Evolutionary conservation across 2,329 filamentous ascomycete species (phyloP), one percentile per base, ranked within the genome.

Genomic region (Aspergillus novoparasiticus): DNA sequence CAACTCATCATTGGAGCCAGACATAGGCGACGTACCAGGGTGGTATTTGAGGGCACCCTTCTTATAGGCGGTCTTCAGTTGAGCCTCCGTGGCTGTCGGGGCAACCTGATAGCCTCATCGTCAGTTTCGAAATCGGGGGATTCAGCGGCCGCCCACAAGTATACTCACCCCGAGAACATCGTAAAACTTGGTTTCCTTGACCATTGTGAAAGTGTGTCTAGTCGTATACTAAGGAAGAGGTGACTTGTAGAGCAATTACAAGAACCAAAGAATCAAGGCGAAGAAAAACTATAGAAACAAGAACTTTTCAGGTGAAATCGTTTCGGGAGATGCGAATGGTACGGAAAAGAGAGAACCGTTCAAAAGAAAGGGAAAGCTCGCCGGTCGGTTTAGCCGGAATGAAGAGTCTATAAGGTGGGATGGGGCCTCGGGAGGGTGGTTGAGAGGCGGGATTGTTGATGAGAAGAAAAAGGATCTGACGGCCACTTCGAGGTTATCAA

Each of bases 1-100:
- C 32, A 41, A 16, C 9, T 26, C n/a, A 14, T 26, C 8, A n/a
- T 14, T 54, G 19, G 21, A 54, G 10, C 30, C 6, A 26, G 43
- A 19, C 26, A 16, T 19, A 16, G 48, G 32, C 51, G 28, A 96
- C 72, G 89, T 93, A 94, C 90, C 90, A 74, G 92, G 92, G 76
- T 99, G 95, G 72, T 93, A 88, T 78, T 90, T 93, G 66, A 99
- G 85, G 23, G 95, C 95, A 62, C 92, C 89, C 79, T 96, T 97
- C 77, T 94, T 92, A 82, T 99, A 99, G 41, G 94, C 93, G 75
- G 94, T 93, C 84, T 95, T 97, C 69, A 99, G 83, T 81, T 97
- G 91, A 71, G 89, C 84, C 73, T 98, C 94, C 63, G 90, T 90
- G 69, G 91, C 92, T 73, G 86, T 89, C 68, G 92, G 90, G 72